Base-by-base conservation (phyloP, 2,329 filamentous ascomycete species). In the Pyrenochaeta sp. region DNA sequence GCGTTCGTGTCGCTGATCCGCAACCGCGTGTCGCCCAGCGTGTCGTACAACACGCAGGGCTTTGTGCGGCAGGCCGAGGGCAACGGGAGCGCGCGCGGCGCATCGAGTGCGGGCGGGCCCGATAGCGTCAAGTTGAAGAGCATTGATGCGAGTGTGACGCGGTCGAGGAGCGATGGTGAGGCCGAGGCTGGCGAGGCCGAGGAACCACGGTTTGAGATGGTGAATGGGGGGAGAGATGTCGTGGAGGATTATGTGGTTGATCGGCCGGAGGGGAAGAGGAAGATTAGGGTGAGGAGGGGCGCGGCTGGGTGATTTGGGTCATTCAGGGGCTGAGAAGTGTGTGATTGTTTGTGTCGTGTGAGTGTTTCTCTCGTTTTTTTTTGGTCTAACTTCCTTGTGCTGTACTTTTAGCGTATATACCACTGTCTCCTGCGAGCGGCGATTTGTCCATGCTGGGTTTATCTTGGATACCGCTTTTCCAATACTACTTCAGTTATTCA, bases 1-100 rank as follows among this genome's bases (percentile, higher is more conserved):
- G 8, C 35, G 6, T 37, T 37, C 24, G 35, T 37, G 8, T 18
- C 23, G 6, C 21, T 37, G 23, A 37, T 37, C 7, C 35, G 35
- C 9, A 37, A 37, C 9, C 35, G 18, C 10, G 14, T 18, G 9
- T 27, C 35, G 17, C 35, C 35, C 22, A 10, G 13, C 10, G 35
- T 37, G 3, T 37, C 35, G 8, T 29, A 37, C 35, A 37, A 37
- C 21, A 37, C 35, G 9, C 35, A 37, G 10, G 35, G 35, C 22
- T 37, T 37, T 18, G 35, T 37, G 1, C 21, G 35, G 21, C 35
- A 37, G 18, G 11, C 23, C 7, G 35, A 29, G 23, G 15, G 19
- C 6, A 13, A 24, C 13, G 14, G 11, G 4, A 14, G 19, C 9
- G 7, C 27, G 14, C 23, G 20, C 11, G 6, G 21, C 1, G 20